Percentiles rank a stretch among this genome's conserved stretches.
phyloP scores from a whole-genome alignment of 177 flowering plant genomes.

The Vitis hybrid region DNA sequence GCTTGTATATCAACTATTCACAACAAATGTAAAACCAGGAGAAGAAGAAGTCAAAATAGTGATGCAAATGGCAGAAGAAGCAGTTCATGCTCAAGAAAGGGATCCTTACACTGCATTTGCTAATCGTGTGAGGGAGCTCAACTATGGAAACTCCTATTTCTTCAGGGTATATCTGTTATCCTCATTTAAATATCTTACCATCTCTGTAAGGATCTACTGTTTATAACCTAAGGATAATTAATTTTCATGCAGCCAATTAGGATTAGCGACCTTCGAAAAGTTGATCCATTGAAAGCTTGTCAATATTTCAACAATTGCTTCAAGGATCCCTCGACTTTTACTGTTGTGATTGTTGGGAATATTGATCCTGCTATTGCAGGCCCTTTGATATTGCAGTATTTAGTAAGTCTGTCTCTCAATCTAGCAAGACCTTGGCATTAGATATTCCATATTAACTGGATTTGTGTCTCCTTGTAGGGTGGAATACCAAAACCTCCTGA shows the following conservation, averaged over 20 bases:
- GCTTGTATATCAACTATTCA: slow-evolving; percentile 94
- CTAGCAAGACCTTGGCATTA: background rate
- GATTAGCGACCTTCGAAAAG: slow-evolving; percentile 68
- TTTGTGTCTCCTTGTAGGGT: slow-evolving; percentile 55
- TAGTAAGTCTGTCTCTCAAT: slow-evolving; percentile 46
- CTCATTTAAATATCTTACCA: background rate
- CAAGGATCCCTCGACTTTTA: slow-evolving; percentile 90
- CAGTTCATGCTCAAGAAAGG: slow-evolving; percentile 88
- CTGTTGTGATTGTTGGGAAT: slow-evolving; percentile 90
- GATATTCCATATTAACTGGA: slow-evolving; percentile 13
- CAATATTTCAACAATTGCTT: slow-evolving; percentile 86
- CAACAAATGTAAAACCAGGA: slow-evolving; percentile 71
- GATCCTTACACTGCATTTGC: slow-evolving; percentile 96
- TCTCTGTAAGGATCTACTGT: background rate
- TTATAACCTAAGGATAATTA: slow-evolving; percentile 4
- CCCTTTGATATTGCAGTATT: slow-evolving; percentile 77
- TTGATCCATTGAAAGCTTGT: slow-evolving; percentile 78
- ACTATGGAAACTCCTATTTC: slow-evolving; percentile 90
- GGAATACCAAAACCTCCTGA: slow-evolving; percentile 84
- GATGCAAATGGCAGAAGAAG: slow-evolving; percentile 97
- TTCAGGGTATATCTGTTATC: slow-evolving; percentile 60
- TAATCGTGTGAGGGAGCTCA: slow-evolving; percentile 89
- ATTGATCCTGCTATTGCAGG: slow-evolving; percentile 64
- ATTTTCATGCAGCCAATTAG: slow-evolving; percentile 67
- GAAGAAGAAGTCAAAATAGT: slow-evolving; percentile 89